Conservation (phyloP, 2,329 filamentous ascomycete species). For the Paecilomyces formosus region DNA sequence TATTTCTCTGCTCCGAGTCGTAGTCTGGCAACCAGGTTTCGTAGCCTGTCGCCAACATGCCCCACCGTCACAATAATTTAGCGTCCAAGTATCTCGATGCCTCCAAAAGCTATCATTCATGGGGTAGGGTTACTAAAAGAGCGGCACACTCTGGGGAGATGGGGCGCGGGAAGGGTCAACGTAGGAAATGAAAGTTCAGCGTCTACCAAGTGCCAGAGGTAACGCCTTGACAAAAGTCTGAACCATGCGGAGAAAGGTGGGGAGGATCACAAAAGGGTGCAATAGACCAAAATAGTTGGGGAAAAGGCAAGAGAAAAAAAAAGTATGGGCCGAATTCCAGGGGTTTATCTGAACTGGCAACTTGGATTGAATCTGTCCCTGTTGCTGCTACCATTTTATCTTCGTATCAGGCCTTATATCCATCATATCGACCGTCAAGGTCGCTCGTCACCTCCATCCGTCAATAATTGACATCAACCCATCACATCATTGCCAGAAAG, state of each 20-base stretch:
- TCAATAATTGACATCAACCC: background rate
- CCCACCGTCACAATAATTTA: background rate
- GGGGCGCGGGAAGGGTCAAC: background rate
- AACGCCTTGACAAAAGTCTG: background rate
- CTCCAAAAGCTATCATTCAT: slow-evolving; percentile 12
- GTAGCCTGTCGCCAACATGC: background rate
- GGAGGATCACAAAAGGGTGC: background rate
- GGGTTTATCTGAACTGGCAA: slow-evolving; percentile 12
- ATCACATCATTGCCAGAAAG: slow-evolving; percentile 1
- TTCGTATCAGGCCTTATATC: slow-evolving; percentile 1
- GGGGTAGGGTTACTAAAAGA: slow-evolving; percentile 12
- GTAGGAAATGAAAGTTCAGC: background rate
- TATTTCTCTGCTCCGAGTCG: background rate
- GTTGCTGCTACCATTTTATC: slow-evolving; percentile 16
- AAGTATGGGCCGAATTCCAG: background rate
- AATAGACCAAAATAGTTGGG: slow-evolving; percentile 1
- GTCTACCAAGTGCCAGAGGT: background rate
- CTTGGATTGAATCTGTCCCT: slow-evolving; percentile 14
- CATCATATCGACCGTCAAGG: background rate
- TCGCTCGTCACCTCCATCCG: background rate
- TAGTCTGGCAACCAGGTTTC: background rate
- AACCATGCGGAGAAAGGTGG: background rate
- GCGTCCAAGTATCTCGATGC: background rate
- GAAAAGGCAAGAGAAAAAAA: background rate
- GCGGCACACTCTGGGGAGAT: slow-evolving; percentile 8